Percentiles rank a stretch among this genome's conserved stretches.
phyloP scores from a whole-genome alignment of 2,329 filamentous ascomycete genomes.

The Westerdykella ornata region DNA sequence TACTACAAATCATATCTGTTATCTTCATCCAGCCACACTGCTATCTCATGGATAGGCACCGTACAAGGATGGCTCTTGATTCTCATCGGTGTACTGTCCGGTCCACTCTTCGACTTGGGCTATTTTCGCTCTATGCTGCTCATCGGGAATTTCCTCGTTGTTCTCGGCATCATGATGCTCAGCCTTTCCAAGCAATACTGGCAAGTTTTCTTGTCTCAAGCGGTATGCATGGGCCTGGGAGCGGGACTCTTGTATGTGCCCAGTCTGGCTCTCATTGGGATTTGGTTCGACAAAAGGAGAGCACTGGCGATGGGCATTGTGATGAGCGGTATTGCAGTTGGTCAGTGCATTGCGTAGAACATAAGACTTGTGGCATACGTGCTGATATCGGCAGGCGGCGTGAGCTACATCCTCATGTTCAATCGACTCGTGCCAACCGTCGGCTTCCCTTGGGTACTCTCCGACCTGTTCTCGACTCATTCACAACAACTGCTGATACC shows the following conservation, averaged over 20 bases:
- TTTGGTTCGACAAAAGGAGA: constrained; percentile 32
- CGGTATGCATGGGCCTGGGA: constrained; percentile 43
- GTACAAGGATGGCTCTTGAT: constrained; percentile 46
- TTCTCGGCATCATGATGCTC: constrained; percentile 59
- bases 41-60: constrained; percentile 44
- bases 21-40: constrained; percentile 25
- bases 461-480: neutral
- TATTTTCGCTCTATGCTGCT: constrained; percentile 42
- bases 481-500: neutral
- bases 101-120: constrained; percentile 44
- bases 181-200: constrained; percentile 50
- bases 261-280: constrained; percentile 32
- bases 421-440: constrained; percentile 20
- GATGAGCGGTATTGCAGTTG: constrained; percentile 36
- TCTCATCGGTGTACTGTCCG: constrained; percentile 46
- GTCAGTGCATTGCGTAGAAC: constrained; percentile 12
- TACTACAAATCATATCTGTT: constrained; percentile 43
- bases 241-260: constrained; percentile 35
- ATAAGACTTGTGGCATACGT: neutral
- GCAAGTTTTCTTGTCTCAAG: constrained; percentile 50
- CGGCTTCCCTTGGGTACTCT: constrained; percentile 28
- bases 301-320: constrained; percentile 33
- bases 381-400: constrained; percentile 23
- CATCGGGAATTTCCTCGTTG: constrained; percentile 47
- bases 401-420: constrained; percentile 35